Evolutionary conservation across 345 rosid genomes (phyloP).

Genomic region (Balakata baccata): DNA sequence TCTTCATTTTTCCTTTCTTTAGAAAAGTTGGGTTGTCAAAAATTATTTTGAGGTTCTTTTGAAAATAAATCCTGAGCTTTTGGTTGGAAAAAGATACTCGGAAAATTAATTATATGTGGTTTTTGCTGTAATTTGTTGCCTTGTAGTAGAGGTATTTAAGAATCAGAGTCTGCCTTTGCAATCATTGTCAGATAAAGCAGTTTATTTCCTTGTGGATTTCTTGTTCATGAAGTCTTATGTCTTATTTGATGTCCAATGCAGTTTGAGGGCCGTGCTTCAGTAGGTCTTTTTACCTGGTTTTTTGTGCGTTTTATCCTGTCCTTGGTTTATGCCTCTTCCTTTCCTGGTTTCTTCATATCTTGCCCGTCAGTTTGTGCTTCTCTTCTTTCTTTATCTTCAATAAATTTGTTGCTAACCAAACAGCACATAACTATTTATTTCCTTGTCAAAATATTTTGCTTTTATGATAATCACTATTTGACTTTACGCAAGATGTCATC

Average conservation of each 20-base stretch:
- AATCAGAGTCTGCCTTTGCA: neutral
- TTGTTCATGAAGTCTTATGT: neutral
- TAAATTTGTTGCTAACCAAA: neutral
- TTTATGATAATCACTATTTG: neutral
- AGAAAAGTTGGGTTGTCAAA: neutral
- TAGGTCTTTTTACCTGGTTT: too few relatives aligned
- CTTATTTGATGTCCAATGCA: too few relatives aligned
- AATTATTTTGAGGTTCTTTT: neutral
- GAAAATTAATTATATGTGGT: neutral
- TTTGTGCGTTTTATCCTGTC: too few relatives aligned
- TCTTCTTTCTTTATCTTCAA: neutral
- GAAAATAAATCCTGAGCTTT: neutral
- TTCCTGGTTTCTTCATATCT: too few relatives aligned
- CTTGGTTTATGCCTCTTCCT: too few relatives aligned
- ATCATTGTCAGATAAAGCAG: neutral
- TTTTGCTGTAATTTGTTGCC: neutral
- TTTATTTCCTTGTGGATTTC: too few relatives aligned
- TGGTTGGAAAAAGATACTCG: neutral
- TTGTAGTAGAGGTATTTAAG: neutral
- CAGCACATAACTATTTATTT: neutral
- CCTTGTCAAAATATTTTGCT: neutral
- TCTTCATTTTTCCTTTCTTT: neutral
- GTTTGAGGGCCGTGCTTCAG: too few relatives aligned
- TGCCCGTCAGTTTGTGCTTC: neutral
- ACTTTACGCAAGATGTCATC: neutral